These are phyloP conservation scores for Candida mattraensis DNA, from an alignment of 805 yeast genomes.

Conservation along the genomic window DNA sequence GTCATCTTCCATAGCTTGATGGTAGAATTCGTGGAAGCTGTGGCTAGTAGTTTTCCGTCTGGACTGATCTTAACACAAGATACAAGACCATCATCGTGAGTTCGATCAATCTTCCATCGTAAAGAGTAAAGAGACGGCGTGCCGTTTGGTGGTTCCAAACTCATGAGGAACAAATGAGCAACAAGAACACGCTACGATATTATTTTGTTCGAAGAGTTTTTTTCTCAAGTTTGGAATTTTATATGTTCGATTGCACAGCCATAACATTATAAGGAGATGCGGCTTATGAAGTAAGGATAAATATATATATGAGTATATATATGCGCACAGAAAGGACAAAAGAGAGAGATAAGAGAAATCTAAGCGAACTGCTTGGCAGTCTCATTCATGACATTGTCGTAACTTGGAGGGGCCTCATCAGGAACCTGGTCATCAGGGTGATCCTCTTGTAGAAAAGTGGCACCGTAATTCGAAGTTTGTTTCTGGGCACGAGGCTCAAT, in stretches of 20 bases:
- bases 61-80: constrained; percentile 63
- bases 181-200: too few relatives aligned
- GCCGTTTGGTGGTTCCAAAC: too few relatives aligned
- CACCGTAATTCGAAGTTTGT: constrained; percentile 20
- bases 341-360: neutral
- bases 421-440: constrained; percentile 17
- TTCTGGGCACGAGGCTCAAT: constrained; percentile 4
- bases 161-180: too few relatives aligned
- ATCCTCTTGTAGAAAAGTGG: constrained; percentile 8
- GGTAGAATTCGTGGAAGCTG: constrained; percentile 56
- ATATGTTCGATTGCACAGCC: too few relatives aligned
- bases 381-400: constrained; percentile 37
- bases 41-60: constrained; percentile 56
- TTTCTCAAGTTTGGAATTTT: too few relatives aligned
- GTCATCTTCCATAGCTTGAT: constrained; percentile 55
- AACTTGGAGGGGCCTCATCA: constrained; percentile 36
- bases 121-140: too few relatives aligned
- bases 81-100: constrained; percentile 22
- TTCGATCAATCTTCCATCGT: too few relatives aligned
- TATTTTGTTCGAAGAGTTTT: too few relatives aligned
- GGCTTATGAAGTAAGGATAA: too few relatives aligned
- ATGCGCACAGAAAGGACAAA: too few relatives aligned
- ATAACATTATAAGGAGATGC: too few relatives aligned
- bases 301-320: too few relatives aligned
- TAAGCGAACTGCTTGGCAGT: constrained; percentile 29